Conservation (phyloP, 441 rosid genomes). For the Pelargonium citronellum region DNA sequence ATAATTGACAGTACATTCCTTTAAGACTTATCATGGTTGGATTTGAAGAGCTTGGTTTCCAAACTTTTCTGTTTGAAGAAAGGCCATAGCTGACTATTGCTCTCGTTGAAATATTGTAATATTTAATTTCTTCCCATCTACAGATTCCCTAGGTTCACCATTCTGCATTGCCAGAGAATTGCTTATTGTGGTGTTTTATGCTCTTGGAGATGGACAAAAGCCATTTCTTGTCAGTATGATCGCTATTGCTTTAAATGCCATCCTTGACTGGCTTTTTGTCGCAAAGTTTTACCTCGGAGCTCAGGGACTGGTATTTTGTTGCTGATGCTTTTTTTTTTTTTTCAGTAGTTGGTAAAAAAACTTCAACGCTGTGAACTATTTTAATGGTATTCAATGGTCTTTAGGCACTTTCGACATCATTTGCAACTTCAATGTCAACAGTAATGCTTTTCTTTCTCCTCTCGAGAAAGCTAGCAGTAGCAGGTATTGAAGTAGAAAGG, state of each 20-base stretch:
- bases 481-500: not conserved
- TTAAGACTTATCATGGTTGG: too few species aligned
- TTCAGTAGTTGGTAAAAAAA: not conserved
- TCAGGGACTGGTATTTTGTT: slow-evolving; percentile 2
- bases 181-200: slow-evolving; percentile 9
- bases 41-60: too few species aligned
- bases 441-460: not conserved
- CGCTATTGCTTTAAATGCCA: not conserved
- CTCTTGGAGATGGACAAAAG: slow-evolving; percentile 1
- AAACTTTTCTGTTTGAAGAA: not conserved
- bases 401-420: slow-evolving; percentile 7
- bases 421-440: not conserved
- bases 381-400: not conserved
- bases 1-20: not conserved
- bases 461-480: not conserved
- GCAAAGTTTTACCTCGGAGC: slow-evolving; percentile 4
- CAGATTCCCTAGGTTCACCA: slow-evolving; percentile 9
- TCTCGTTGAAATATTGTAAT: not conserved
- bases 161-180: not conserved
- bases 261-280: slow-evolving; percentile 4
- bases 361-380: not conserved
- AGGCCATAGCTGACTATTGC: not conserved
- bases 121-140: not conserved
- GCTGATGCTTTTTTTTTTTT: not conserved
- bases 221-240: slow-evolving; percentile 3